These are phyloP conservation scores for Astrocystis sublimbata DNA, from an alignment of 495 filamentous ascomycete species.

Conservation along the genomic window DNA sequence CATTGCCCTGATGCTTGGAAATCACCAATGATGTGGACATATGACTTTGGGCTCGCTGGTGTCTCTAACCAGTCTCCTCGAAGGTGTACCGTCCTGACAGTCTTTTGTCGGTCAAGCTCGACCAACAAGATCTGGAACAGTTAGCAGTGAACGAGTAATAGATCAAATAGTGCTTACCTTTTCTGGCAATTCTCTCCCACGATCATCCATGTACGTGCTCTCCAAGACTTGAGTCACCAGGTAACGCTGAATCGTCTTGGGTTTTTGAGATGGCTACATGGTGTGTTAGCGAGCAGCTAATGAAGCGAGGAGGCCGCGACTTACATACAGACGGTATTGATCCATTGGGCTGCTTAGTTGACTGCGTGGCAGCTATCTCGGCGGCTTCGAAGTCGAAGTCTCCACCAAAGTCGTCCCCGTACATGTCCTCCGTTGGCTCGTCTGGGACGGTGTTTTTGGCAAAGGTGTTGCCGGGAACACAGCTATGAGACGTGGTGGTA, in stretches of 20 bases:
- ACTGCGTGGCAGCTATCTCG: conserved; percentile 60
- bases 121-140: conserved; percentile 67
- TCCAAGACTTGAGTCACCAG: conserved; percentile 70
- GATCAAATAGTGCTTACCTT: conserved; percentile 56
- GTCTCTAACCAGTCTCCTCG: conserved; percentile 84
- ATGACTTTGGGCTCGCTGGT: conserved; percentile 68
- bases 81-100: conserved; percentile 68
- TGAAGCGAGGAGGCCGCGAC: conserved; percentile 27
- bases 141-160: conserved; percentile 19
- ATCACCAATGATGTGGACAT: conserved; percentile 81
- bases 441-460: conserved; percentile 8
- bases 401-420: conserved; percentile 65
- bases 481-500: neutral
- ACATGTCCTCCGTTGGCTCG: conserved; percentile 37
- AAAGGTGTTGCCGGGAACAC: conserved; percentile 7
- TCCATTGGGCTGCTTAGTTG: conserved; percentile 20
- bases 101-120: conserved; percentile 67
- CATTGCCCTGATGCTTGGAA: conserved; percentile 68
- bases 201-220: conserved; percentile 61
- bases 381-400: conserved; percentile 69
- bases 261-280: conserved; percentile 54
- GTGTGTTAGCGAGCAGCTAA: conserved; percentile 46
- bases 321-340: conserved; percentile 53
- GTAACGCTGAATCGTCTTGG: conserved; percentile 79
- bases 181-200: conserved; percentile 62